A percentile compares a stretch with the other conserved stretches of the same genome.
Evolutionary conservation across 1,139 yeast genomes (phyloP).

Genomic region (Pichia sp.): DNA sequence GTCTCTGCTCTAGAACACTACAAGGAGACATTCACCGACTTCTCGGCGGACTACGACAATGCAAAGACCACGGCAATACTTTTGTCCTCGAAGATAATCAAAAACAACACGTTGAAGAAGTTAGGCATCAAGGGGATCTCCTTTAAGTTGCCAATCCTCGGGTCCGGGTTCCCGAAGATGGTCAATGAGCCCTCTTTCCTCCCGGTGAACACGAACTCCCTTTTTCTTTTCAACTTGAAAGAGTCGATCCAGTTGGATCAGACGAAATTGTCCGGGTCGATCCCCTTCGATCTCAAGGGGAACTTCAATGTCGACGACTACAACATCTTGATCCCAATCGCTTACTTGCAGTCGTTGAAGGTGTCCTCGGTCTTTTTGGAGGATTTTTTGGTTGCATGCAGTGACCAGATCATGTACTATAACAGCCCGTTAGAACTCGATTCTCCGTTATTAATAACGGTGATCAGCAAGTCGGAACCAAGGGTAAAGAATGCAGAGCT

Average conservation of each 20-base stretch:
- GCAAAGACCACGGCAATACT: conserved; percentile 19
- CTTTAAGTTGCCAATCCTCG: conserved; percentile 12
- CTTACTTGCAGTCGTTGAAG: conserved; percentile 12
- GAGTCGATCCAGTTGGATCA: conserved; percentile 5
- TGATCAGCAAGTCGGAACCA: conserved; percentile 8
- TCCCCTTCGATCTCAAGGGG: conserved; percentile 21
- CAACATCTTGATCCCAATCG: conserved; percentile 21
- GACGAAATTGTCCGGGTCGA: conserved; percentile 8
- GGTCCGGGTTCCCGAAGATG: not conserved
- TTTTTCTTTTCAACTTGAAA: conserved; percentile 21
- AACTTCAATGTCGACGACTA: conserved; percentile 22
- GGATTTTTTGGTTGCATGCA: not conserved
- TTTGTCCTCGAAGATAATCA: conserved; percentile 15
- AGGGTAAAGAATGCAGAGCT: not conserved
- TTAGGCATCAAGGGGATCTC: conserved; percentile 17
- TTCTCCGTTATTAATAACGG: conserved; percentile 34
- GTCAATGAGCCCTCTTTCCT: conserved; percentile 13
- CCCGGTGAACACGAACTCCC: conserved; percentile 18
- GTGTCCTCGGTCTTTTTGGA: not conserved
- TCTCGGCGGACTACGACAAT: conserved; percentile 9
- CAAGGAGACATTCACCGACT: conserved; percentile 13
- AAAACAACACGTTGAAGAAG: conserved; percentile 7
- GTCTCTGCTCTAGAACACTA: conserved; percentile 12
- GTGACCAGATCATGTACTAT: conserved; percentile 20
- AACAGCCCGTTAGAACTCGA: conserved; percentile 27